These are phyloP conservation scores for bread wheat (Triticum aestivum) DNA, from an alignment of 176 grass and related monocot species.

Conservation along the genomic window IWGSC_CS_RefSeq_v2.1 NC_057804.1:57170263-57170762, in stretches of 20 bases:
- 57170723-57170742: too few species aligned
- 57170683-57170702: too few species aligned
- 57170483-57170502: not conserved
- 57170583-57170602: not conserved
- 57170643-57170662: not conserved
- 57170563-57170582: not conserved
- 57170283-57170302: not conserved
- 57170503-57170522: not conserved
- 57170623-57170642: not conserved
- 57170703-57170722: too few species aligned
- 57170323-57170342: not conserved
- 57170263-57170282: not conserved
- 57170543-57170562: not conserved
- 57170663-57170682: too few species aligned
- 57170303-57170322: not conserved
- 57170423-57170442: slow-evolving; percentile 1
- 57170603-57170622: not conserved
- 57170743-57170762: not conserved
- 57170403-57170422: not conserved
- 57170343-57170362: not conserved
- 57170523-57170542: not conserved
- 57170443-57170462: not conserved
- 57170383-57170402: not conserved
- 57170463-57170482: not conserved
- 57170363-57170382: not conserved